Evolutionary conservation across 2,329 filamentous ascomycete genomes (phyloP).

Genomic region (Nothomitra cinnamomea): DNA sequence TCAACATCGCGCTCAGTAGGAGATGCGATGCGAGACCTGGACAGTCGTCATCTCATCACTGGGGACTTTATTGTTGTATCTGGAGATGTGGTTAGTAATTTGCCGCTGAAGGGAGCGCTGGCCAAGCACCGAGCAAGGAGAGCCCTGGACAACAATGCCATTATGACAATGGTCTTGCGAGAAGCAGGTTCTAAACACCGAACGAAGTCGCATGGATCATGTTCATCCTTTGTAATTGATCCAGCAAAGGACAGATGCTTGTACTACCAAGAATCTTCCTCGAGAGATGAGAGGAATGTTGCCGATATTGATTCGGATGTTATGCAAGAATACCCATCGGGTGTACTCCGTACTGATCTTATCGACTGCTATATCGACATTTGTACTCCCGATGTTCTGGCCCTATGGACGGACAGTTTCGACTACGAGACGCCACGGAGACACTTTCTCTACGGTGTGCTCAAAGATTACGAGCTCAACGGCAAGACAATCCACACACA

Average conservation of each 20-base stretch:
- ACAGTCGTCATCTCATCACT: conserved; percentile 67
- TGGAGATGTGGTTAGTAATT: conserved; percentile 80
- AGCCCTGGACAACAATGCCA: conserved; percentile 75
- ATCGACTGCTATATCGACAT: conserved; percentile 95
- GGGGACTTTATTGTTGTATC: conserved; percentile 88
- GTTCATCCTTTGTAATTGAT: conserved; percentile 76
- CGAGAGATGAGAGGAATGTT: conserved; percentile 45
- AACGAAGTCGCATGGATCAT: conserved; percentile 58
- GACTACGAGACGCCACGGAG: conserved; percentile 83
- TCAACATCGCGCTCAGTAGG: conserved; percentile 77
- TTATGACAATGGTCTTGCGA: conserved; percentile 90
- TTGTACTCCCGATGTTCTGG: conserved; percentile 87
- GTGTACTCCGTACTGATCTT: conserved; percentile 72
- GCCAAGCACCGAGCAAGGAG: conserved; percentile 65
- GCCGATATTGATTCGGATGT: conserved; percentile 63
- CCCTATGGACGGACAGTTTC: conserved; percentile 93
- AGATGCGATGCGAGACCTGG: conserved; percentile 86
- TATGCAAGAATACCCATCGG: conserved; percentile 53
- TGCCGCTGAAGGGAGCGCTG: conserved; percentile 65
- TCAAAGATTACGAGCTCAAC: conserved; percentile 95
- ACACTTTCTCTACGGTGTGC: conserved; percentile 77
- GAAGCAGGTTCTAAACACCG: conserved; percentile 60
- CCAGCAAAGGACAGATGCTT: conserved; percentile 63
- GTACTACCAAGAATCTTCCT: conserved; percentile 84
- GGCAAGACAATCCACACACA: conserved; percentile 93